Conservation (phyloP, 805 yeast genomes). For the Pichia phayaonensis region DNA sequence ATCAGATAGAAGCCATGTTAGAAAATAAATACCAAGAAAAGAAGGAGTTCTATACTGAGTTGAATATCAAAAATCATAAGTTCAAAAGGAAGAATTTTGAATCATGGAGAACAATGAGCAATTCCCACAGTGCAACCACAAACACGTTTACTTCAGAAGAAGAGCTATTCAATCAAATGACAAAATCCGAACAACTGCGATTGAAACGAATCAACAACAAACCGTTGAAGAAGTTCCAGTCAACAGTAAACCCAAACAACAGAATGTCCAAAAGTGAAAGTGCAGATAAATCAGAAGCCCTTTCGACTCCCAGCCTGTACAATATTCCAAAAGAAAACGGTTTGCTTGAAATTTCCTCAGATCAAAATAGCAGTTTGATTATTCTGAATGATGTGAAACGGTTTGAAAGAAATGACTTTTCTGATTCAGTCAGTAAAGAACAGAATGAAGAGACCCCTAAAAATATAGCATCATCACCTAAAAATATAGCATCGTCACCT, state of each 20-base stretch:
- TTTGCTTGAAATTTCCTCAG: background rate
- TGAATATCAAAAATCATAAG: slow-evolving; percentile 22
- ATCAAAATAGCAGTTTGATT: background rate
- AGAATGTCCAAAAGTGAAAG: slow-evolving; percentile 4
- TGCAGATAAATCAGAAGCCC: background rate
- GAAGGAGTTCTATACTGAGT: slow-evolving; percentile 21
- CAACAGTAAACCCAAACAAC: slow-evolving; percentile 11
- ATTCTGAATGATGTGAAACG: background rate
- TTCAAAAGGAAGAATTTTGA: slow-evolving; percentile 25
- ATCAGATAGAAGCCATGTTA: slow-evolving; percentile 22
- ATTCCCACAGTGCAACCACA: background rate
- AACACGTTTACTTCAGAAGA: slow-evolving; percentile 5
- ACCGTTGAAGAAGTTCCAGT: slow-evolving; percentile 14
- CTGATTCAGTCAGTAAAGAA: background rate
- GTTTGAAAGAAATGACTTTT: background rate
- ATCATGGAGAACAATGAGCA: slow-evolving; percentile 8
- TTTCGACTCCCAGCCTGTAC: background rate
- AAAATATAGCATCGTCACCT: background rate
- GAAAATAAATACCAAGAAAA: slow-evolving; percentile 23
- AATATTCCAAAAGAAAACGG: slow-evolving; percentile 3
- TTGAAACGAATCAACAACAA: slow-evolving; percentile 11
- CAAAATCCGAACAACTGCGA: background rate
- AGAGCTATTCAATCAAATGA: background rate
- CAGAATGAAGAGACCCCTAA: background rate
- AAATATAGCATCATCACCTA: background rate